Conservation (phyloP, 306 rosid genomes). For the Malus fusca region DNA sequence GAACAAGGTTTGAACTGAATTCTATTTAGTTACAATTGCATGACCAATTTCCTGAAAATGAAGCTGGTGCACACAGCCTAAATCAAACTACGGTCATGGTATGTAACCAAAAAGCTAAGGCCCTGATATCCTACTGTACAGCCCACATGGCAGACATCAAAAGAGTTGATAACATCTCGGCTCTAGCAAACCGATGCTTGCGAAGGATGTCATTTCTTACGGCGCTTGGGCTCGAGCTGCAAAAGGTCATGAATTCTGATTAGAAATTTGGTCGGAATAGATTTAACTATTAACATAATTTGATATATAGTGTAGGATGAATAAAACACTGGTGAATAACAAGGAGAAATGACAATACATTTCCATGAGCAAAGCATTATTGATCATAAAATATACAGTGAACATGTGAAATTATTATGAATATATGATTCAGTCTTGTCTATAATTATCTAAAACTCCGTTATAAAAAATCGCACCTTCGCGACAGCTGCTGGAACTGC, state of each 20-base stretch:
- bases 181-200: not conserved
- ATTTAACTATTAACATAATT: not conserved
- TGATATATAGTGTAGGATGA: not conserved
- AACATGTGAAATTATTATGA: not conserved
- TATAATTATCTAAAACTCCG: not conserved
- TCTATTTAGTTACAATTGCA: conserved; percentile 1
- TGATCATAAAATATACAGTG: not conserved
- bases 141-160: conserved; percentile 23
- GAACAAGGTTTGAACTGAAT: conserved; percentile 18
- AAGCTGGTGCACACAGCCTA: conserved; percentile 26
- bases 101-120: conserved; percentile 13
- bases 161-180: conserved; percentile 7
- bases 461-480: not conserved
- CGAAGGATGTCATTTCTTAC: conserved; percentile 41
- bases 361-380: not conserved
- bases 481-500: not conserved
- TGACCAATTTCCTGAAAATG: conserved; percentile 17
- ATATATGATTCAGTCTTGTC: not conserved
- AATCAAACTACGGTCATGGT: conserved; percentile 33
- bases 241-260: conserved; percentile 7
- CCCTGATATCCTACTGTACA: conserved; percentile 39
- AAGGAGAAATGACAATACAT: not conserved
- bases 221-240: conserved; percentile 71
- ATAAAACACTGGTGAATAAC: not conserved
- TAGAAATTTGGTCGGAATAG: not conserved